phyloP scores from a whole-genome alignment of 2,329 filamentous ascomycete species.

The Talaromyces sp. region DNA sequence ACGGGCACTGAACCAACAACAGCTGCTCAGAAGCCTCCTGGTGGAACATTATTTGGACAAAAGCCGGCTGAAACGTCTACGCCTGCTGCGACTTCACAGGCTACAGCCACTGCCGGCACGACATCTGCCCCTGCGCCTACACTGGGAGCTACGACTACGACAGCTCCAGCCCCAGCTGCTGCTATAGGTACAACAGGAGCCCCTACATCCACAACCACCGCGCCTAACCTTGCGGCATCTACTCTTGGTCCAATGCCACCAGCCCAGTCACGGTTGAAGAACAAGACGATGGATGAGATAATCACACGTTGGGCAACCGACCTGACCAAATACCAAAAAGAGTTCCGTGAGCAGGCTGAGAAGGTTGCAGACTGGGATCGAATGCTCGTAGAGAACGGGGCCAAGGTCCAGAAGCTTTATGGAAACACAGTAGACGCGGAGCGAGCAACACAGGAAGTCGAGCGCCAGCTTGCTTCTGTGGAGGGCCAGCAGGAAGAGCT shows the following conservation, averaged over 20 bases:
- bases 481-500: conserved; percentile 93
- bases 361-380: conserved; percentile 89
- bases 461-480: conserved; percentile 81
- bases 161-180: conserved; percentile 25
- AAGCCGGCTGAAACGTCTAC: conserved; percentile 14
- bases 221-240: conserved; percentile 59
- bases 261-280: conserved; percentile 80
- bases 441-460: conserved; percentile 86
- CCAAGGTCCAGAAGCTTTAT: conserved; percentile 92
- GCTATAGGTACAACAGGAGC: conserved; percentile 26
- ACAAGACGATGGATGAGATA: conserved; percentile 99
- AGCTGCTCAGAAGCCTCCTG: conserved; percentile 14
- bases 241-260: conserved; percentile 77
- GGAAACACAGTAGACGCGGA: conserved; percentile 90
- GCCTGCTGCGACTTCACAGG: conserved; percentile 24
- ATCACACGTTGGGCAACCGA: conserved; percentile 96
- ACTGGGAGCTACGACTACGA: conserved; percentile 24
- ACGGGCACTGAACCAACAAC: conserved; percentile 21
- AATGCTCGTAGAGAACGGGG: conserved; percentile 85
- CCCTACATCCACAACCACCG: conserved; percentile 23
- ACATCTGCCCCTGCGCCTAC: conserved; percentile 26
- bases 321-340: conserved; percentile 91
- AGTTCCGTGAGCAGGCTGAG: conserved; percentile 85
- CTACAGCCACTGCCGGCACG: conserved; percentile 20
- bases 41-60: conserved; percentile 9